Evolutionary conservation across 371 early-diverging fungal genomes (phyloP), one percentile per base, ranked within the genome.

Genomic region (Blyttiomyces sp.): DNA sequence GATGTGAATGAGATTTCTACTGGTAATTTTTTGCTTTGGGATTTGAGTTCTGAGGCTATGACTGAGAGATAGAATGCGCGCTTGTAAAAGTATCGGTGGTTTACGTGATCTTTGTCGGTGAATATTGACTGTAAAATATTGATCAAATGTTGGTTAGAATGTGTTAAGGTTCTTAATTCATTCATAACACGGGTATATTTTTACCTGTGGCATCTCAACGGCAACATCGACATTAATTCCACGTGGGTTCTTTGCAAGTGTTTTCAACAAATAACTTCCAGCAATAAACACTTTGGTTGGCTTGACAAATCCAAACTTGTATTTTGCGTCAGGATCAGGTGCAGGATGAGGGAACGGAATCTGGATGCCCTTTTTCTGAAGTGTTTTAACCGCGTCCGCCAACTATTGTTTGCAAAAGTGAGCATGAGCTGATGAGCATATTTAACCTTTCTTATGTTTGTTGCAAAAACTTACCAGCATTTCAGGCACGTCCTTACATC

Each of bases 11-110:
- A 78, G 11, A 88, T 55, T 4, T 70, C 58, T 49, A 87, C 80
- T 9, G 71, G 76, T 24, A 84, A 73, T n/a, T 79, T 77, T 16
- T 82, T 77, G 11, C 75, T 68, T n/a, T 54, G 43, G 56, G 64
- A 64, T 24, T 59, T 42, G 19, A 82, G 53, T 27, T 62, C 66
- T 13, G 74, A 52, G 0, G 83, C 81, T 23, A 80, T 39, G 21
- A 74, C 81, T 0, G 93, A 83, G 34, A 96, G 72, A 68, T 94
- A 98, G 66, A 87, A 95, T 0, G 95, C 89, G 43, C 97, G 86
- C 70, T 98, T 98, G 75, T 94, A 83, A 64, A 94, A 91, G 70
- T 98, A 98, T 49, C 96, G 83, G 71, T 89, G 83, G 80, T 98
- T 95, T 69, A 94, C 66, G 62, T 88, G 83, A 69, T 98, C 98